A percentile compares a stretch with the other conserved stretches of the same genome.
phyloP scores from a whole-genome alignment of 192 early-diverging fungal genomes.

The Chytriomyces confervae region DNA sequence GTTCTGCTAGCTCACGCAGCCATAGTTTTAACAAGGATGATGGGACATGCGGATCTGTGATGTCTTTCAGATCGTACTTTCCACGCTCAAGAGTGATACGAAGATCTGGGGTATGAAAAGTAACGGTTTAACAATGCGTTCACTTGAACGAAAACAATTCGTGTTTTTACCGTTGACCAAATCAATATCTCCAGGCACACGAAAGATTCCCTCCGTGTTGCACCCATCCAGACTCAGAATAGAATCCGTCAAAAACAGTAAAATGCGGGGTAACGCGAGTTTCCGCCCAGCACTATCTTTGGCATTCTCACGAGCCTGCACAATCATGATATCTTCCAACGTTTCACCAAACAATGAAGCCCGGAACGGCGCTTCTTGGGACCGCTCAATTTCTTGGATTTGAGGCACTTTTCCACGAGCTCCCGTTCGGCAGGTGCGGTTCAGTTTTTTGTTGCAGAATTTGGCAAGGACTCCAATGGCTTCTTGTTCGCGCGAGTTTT shows the following conservation, averaged over 20 bases:
- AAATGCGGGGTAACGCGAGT: constrained; percentile 76
- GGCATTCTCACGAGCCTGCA: constrained; percentile 44
- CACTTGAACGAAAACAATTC: constrained; percentile 3
- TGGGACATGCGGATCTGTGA: constrained; percentile 89
- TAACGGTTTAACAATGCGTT: background rate
- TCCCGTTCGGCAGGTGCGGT: constrained; percentile 76
- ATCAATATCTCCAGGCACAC: constrained; percentile 92
- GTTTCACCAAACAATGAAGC: constrained; percentile 90
- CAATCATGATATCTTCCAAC: constrained; percentile 82
- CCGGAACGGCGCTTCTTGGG: constrained; percentile 77
- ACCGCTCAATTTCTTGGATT: constrained; percentile 72
- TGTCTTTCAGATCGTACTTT: constrained; percentile 69
- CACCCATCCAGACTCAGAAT: constrained; percentile 80
- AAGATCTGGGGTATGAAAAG: constrained; percentile 50
- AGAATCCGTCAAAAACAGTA: constrained; percentile 77
- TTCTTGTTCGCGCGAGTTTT: constrained; percentile 24
- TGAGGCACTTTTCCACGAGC: constrained; percentile 79
- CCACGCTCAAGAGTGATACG: constrained; percentile 84
- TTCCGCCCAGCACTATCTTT: constrained; percentile 41
- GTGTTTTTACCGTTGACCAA: constrained; percentile 69
- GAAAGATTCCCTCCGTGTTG: constrained; percentile 91
- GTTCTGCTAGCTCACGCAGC: constrained; percentile 92
- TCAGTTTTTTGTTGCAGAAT: constrained; percentile 60
- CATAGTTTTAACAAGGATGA: constrained; percentile 91
- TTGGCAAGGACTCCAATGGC: constrained; percentile 44